phyloP scores from a whole-genome alignment of 2,329 filamentous ascomycete genomes.

The Phoma sp. region DNA sequence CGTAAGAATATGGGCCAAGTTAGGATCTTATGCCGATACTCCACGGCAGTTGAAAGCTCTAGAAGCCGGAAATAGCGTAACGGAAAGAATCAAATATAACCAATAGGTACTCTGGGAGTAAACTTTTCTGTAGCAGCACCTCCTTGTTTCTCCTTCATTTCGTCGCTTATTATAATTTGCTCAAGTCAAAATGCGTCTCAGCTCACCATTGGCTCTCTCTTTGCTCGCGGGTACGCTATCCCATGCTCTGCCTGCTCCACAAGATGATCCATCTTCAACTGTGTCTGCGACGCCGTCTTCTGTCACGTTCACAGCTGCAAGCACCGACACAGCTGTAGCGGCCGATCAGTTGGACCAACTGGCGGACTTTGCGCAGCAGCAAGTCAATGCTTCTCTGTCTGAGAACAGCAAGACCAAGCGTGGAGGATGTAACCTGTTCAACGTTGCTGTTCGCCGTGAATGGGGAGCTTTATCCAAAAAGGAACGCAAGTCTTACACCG shows the following conservation, averaged over 20 bases:
- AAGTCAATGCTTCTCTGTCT: slow-evolving; percentile 25
- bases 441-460: slow-evolving; percentile 38
- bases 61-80: background rate
- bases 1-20: background rate
- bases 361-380: slow-evolving; percentile 28
- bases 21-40: background rate
- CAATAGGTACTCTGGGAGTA: background rate
- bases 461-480: slow-evolving; percentile 33
- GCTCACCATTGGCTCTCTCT: slow-evolving; percentile 28
- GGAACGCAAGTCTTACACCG: slow-evolving; percentile 46
- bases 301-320: slow-evolving; percentile 24
- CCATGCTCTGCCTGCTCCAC: slow-evolving; percentile 33
- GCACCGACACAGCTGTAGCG: slow-evolving; percentile 31
- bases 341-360: slow-evolving; percentile 34
- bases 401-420: slow-evolving; percentile 30
- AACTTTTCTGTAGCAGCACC: slow-evolving; percentile 2
- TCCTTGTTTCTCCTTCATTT: slow-evolving; percentile 2
- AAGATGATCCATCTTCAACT: slow-evolving; percentile 19
- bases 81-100: slow-evolving; percentile 2
- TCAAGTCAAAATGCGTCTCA: slow-evolving; percentile 36
- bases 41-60: slow-evolving; percentile 6
- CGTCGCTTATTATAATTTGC: background rate
- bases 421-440: slow-evolving; percentile 32
- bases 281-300: slow-evolving; percentile 13
- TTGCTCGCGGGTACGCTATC: slow-evolving; percentile 34